phyloP scores from a whole-genome alignment of 2,329 filamentous ascomycete species.

The Ceratocystis ficicola region DNA sequence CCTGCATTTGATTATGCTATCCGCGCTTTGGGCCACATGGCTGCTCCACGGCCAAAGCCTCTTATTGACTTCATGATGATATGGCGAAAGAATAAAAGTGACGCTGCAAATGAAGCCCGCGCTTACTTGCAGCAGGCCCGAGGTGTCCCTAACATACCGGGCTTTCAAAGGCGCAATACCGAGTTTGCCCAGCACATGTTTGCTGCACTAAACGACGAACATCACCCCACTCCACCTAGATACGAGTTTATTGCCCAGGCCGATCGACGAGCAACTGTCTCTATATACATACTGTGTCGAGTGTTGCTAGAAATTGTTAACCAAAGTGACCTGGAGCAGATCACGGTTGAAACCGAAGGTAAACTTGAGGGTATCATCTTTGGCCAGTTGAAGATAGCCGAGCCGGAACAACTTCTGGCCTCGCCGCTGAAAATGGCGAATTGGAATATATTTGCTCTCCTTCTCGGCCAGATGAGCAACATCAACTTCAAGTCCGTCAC shows the following conservation, averaged over 20 bases:
- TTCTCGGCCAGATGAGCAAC: constrained; percentile 92
- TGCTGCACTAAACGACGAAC: constrained; percentile 40
- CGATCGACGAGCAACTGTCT: constrained; percentile 83
- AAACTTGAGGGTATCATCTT: constrained; percentile 94
- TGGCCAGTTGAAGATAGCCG: constrained; percentile 79
- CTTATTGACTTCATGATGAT: constrained; percentile 96
- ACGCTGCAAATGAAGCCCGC: constrained; percentile 63
- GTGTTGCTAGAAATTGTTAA: constrained; percentile 89
- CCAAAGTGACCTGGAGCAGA: constrained; percentile 69
- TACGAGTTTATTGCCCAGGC: constrained; percentile 59
- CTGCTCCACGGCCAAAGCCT: constrained; percentile 83
- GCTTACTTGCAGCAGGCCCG: constrained; percentile 44
- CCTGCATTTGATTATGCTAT: constrained; percentile 88
- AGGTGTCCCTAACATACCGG: constrained; percentile 34
- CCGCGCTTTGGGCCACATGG: constrained; percentile 83
- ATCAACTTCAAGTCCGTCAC: constrained; percentile 80
- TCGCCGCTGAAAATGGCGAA: constrained; percentile 83
- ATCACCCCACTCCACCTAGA: constrained; percentile 13
- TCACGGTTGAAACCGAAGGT: constrained; percentile 84
- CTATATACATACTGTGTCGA: constrained; percentile 89
- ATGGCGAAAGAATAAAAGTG: constrained; percentile 93
- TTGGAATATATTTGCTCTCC: constrained; percentile 85
- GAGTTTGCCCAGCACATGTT: constrained; percentile 42
- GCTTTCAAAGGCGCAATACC: constrained; percentile 58
- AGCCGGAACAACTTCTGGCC: constrained; percentile 63